Conservation (phyloP, 805 yeast species). For the Geotrichum ghanense region DNA sequence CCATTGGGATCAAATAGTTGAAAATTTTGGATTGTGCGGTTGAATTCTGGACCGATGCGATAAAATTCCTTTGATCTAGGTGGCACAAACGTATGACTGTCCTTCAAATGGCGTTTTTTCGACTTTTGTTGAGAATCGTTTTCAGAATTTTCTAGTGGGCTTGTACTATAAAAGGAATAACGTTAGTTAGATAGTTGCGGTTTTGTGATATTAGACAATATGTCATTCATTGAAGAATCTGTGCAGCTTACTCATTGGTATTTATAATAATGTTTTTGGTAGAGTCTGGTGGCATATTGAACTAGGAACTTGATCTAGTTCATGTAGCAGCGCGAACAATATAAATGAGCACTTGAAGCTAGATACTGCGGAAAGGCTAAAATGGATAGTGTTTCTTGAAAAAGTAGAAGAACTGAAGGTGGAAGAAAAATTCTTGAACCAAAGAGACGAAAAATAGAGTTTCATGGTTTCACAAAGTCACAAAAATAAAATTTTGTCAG, state of each 20-base stretch:
- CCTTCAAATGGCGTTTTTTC: background rate
- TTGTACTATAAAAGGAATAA: background rate
- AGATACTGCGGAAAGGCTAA: no score
- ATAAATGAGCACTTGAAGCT: no score
- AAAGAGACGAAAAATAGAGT: no score
- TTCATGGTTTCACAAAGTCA: no score
- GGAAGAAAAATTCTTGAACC: no score
- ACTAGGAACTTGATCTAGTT: conserved; percentile 1
- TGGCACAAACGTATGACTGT: background rate
- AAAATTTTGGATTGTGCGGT: background rate
- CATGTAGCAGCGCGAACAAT: no score
- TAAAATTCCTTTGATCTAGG: background rate
- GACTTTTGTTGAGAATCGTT: conserved; percentile 1
- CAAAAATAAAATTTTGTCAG: no score
- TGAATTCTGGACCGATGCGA: conserved; percentile 1
- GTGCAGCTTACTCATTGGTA: background rate
- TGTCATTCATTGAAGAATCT: background rate
- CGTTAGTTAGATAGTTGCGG: no score
- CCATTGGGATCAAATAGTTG: conserved; percentile 1
- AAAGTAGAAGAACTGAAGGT: no score
- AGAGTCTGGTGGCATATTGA: background rate
- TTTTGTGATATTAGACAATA: no score
- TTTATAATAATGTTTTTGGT: background rate
- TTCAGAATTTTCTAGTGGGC: conserved; percentile 6
- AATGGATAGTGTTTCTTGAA: no score